Evolutionary conservation across 164 flowering plant genomes (phyloP), one percentile per base, ranked within the genome.

Genomic region (Malania oleifera): DNA sequence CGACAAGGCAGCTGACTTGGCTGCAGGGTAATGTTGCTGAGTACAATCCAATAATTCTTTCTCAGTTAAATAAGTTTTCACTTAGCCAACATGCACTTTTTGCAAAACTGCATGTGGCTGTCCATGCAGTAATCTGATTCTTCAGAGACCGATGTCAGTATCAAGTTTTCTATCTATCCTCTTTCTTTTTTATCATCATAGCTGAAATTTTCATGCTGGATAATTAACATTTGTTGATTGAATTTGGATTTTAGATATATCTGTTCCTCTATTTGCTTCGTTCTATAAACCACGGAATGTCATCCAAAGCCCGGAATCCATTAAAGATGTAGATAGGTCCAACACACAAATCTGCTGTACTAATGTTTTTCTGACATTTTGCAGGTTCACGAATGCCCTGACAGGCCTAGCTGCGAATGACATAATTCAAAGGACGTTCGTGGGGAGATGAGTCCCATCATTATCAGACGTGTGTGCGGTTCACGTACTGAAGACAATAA

Each of bases 1-100:
- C 66, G 82, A 73, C 63, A 86, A 95, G 72, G 99, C 99, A 80
- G 97, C 98, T 56, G 90, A 91, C 41, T 81, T 95, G 90, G 99
- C 98, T 73, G 85, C 96, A 22, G 96, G 99, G 99, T 95, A 85
- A 70, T 28, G 2, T 31, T 52, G 23, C 7, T 11, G 6, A 23
- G 24, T 25, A 6, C 54, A 50, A 25, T 9, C 28, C 18, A 8
- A 15, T 4, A 11, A 48, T 20, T 48, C 28, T 48, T 48, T 20
- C 14, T 7, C 24, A 6, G 3, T 17, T 4, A 14, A 44, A 31
- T 31, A 31, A 4, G 35, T 9, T 31, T 31, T 4, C 9, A 9
- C 35, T 31, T 31, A 9, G 35, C 8, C 14, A 2, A 35, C 3
- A 2, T 46, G 9, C 7, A 41, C 35, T 38, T 24, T 31, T 59